phyloP scores from a whole-genome alignment of 2,329 filamentous ascomycete genomes.

The Fusarium brachygibbosum region DNA sequence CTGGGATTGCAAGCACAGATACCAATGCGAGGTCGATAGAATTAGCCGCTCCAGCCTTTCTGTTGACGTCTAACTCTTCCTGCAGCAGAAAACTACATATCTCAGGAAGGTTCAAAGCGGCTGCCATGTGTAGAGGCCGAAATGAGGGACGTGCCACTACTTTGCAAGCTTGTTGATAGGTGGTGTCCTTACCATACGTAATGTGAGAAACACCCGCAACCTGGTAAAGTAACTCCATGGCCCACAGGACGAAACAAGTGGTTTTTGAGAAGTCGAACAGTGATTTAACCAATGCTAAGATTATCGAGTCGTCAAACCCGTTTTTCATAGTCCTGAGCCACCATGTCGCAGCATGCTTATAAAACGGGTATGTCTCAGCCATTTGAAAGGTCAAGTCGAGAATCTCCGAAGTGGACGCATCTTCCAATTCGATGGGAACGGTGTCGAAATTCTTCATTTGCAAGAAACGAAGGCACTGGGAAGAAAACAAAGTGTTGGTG shows the following conservation, averaged over 20 bases:
- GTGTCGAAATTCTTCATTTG: slow-evolving; percentile 19
- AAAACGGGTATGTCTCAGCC: slow-evolving; percentile 1
- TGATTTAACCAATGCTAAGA: not conserved
- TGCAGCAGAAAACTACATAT: slow-evolving; percentile 7
- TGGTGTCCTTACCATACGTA: not conserved
- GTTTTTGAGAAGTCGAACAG: slow-evolving; percentile 10
- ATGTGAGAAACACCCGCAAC: too few relatives aligned
- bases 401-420: not conserved
- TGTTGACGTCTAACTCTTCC: not conserved
- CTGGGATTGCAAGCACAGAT: not conserved
- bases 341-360: not conserved
- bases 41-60: not conserved
- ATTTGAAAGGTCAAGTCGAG: not conserved
- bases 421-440: fast-evolving
- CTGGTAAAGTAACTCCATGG: not conserved
- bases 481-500: not conserved
- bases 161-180: not conserved
- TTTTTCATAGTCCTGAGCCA: not conserved
- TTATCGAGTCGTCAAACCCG: fast-evolving
- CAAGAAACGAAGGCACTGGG: slow-evolving; percentile 20
- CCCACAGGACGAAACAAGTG: slow-evolving; percentile 4
- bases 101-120: slow-evolving; percentile 20
- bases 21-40: not conserved
- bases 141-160: not conserved
- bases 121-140: slow-evolving; percentile 21